phyloP scores from a whole-genome alignment of 225 moss, liverwort and hornwort genomes.

The Asterella californica region DNA sequence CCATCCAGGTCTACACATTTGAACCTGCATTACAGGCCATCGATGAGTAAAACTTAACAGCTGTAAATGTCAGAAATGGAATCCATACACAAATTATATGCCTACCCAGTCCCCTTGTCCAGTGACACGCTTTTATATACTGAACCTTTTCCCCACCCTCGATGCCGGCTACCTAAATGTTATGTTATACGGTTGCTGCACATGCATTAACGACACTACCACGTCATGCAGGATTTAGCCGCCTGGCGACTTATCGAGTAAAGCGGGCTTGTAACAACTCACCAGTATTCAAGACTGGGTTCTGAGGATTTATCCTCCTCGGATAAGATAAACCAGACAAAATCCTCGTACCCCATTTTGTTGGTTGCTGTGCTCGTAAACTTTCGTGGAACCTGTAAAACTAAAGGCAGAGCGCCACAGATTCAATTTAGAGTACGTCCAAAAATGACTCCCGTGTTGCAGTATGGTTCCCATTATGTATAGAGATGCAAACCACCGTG shows the following conservation, averaged over 20 bases:
- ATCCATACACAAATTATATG: no score
- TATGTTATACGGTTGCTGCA: no score
- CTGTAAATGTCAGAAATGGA: no score
- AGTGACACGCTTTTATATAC: no score
- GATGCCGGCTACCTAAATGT: no score
- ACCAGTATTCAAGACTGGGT: slow-evolving; percentile 93
- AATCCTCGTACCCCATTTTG: slow-evolving; percentile 98
- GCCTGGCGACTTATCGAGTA: no score
- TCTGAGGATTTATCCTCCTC: slow-evolving; percentile 94
- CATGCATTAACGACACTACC: no score
- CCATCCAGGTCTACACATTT: slow-evolving; percentile 95
- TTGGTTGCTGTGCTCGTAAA: slow-evolving; percentile 76
- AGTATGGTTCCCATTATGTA: neutral
- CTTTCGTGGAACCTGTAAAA: slow-evolving; percentile 79
- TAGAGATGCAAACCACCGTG: neutral
- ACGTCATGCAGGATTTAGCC: no score
- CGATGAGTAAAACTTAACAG: neutral
- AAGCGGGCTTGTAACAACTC: slow-evolving; percentile 10
- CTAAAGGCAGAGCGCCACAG: slow-evolving; percentile 48
- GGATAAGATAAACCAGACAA: slow-evolving; percentile 94
- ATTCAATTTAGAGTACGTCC: slow-evolving; percentile 32
- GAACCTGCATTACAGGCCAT: slow-evolving; percentile 50
- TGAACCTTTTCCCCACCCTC: no score
- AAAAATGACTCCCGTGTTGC: neutral
- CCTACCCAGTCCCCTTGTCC: no score